Base-by-base conservation (phyloP, 2,329 filamentous ascomycete genomes). In the Trichophyton mentagrophytes region DNA sequence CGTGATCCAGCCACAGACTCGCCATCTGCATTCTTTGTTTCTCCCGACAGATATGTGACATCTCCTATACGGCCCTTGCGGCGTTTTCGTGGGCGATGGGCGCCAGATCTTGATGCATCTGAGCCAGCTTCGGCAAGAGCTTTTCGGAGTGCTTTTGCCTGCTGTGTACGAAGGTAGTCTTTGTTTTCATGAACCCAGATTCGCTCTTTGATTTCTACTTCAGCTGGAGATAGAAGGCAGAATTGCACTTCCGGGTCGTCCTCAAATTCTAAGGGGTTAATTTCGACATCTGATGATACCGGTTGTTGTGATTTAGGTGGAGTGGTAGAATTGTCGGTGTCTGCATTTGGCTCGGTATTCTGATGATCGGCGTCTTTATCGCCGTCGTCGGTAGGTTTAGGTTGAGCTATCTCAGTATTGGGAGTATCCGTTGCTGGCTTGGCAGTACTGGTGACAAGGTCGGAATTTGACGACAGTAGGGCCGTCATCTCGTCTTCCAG, bases 141-240 rank as follows among this genome's bases (percentile, higher is more conserved):
- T 62, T 85, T 82, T 44, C 87, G 83, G 61, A 95, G 86, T 5
- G 87, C 80, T 72, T 93, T 95, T 63, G 88, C 85, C 69, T 96
- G 90, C 69, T 95, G 87, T 57, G 85, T 82, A 7, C 92, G 88
- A 44, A 99, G 79, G 82, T 91, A 99, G 66, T 95, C 90, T 71
- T 93, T 90, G 73, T 99, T 97, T 70, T 91, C 86, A 62, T 92
- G 91, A 49, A 95, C 85, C 93, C 93, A 99, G 59, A 97, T 88
- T 62, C 85, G 84, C 72, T 96, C 91, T 72, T 96, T 97, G 69
- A 90, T 83, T 38, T 82, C 82, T 1, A 86, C 83, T 74, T 97
- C 91, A 2, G 84, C 82, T 0, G 85, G 82, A 0, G 81, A 82
- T 3, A 97, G 79, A 40, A 90, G 74, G 69, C 91, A 96, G 67